Base-by-base conservation (phyloP, 2,329 filamentous ascomycete species). In the Ophiostoma tasmaniense region DNA sequence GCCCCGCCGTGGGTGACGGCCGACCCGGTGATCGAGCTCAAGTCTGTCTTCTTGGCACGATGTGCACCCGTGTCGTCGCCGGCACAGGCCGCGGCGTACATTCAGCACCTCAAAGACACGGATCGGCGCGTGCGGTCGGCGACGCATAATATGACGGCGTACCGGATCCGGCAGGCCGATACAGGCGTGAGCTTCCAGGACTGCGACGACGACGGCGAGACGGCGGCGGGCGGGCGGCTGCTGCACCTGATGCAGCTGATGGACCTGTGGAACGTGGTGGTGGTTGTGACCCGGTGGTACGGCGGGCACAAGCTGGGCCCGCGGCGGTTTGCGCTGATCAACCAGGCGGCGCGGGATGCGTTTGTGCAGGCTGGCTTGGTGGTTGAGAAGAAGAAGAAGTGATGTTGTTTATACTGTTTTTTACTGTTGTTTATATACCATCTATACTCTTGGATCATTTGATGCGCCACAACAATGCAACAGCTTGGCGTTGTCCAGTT, bases 121-220 rank as follows among this genome's bases (percentile, higher is more conserved):
- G 93, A 98, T 78, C 93, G 90, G 79, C 92, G 91, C 73, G 89
- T 92, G 45, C 89, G 92, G n/a, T 82, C 85, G 64, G 95, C 95
- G 4, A 93, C 94, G 71, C 95, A 99, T 78, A 98, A 98, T 78
- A 97, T 99, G 76, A 93, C 90, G 25, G 94, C 94, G 1, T 98
- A 93, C 91, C 87, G 95, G 13, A 93, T 98, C 68, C 86, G 85
- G 1, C 83, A 81, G 69, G 80, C 81, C 4, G 67, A 13, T 17
- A 84, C 83, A 66, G 80, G 81, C 30, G 86, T 0, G 83, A 81
- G 70, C 35, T 92, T 89, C 73, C 93, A 98, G 78, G 95, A 99
- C 79, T 97, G 90, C 76, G 91, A 99, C 75, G 95, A 99, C 75
- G 95, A 99, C 77, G 95, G 95, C 2, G 95, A 99, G 83, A 91